Conservation (phyloP, 1,284 basidiomycete species). For the Afroboletus lepidellus region DNA sequence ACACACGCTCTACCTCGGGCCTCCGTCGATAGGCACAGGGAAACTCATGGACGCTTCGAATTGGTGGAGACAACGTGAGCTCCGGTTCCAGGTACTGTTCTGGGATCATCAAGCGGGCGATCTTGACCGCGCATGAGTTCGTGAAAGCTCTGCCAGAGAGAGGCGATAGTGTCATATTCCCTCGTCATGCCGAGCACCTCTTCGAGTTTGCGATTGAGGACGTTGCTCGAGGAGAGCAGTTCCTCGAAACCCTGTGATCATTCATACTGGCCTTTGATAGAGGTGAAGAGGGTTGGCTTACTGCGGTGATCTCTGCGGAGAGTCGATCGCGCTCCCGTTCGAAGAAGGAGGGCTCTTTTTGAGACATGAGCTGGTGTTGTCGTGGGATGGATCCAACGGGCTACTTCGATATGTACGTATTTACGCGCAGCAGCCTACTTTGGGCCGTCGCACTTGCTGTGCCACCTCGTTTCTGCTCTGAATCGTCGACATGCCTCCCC, state of each 20-base stretch:
- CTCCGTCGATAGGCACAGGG: too few species aligned
- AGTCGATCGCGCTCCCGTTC: slow-evolving; percentile 75
- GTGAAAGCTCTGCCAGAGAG: slow-evolving; percentile 84
- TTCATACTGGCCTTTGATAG: background rate
- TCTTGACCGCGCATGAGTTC: slow-evolving; percentile 66
- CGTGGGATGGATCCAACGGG: too few species aligned
- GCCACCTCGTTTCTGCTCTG: background rate
- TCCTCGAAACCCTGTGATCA: slow-evolving; percentile 81
- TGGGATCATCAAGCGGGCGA: slow-evolving; percentile 35
- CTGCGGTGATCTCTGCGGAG: slow-evolving; percentile 68
- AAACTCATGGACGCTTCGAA: slow-evolving; percentile 20
- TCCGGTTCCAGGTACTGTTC: slow-evolving; percentile 59
- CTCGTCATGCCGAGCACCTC: slow-evolving; percentile 89
- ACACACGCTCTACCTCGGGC: slow-evolving; percentile 21
- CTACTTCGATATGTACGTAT: too few species aligned
- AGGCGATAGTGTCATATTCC: slow-evolving; percentile 89
- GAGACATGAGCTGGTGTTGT: slow-evolving; percentile 24
- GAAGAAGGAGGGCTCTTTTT: slow-evolving; percentile 62
- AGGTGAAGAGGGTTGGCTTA: slow-evolving; percentile 35
- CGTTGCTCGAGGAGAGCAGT: slow-evolving; percentile 81
- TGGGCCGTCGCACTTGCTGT: background rate
- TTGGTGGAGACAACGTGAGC: slow-evolving; percentile 54
- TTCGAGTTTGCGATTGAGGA: slow-evolving; percentile 89
- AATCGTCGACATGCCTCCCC: slow-evolving; percentile 18
- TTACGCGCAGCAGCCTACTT: too few species aligned